A percentile compares a stretch with the other conserved stretches of the same genome.
phyloP scores from a whole-genome alignment of 1,139 yeast species.

The Kodamaea fungicola region DNA sequence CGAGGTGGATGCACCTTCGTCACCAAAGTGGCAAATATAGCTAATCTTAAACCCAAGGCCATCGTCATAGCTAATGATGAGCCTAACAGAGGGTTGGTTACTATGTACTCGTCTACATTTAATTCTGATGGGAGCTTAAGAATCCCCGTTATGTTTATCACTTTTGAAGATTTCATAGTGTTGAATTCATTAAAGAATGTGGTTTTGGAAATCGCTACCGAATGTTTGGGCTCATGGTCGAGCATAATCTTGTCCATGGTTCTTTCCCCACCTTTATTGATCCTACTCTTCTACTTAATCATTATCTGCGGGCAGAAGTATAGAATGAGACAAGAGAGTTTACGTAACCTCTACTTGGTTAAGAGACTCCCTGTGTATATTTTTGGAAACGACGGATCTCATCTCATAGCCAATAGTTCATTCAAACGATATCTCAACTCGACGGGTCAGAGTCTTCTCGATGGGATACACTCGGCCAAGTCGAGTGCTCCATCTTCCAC shows the following conservation, averaged over 20 bases:
- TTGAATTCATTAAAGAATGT: conserved; percentile 18
- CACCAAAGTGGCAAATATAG: conserved; percentile 31
- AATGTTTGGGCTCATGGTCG: conserved; percentile 40
- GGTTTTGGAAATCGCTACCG: conserved; percentile 21
- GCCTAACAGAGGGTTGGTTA: conserved; percentile 36
- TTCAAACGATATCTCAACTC: conserved; percentile 25
- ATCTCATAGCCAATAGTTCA: conserved; percentile 26
- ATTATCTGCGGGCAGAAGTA: conserved; percentile 31
- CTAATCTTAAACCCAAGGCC: conserved; percentile 26
- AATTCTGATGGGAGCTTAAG: conserved; percentile 35
- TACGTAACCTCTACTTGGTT: conserved; percentile 33
- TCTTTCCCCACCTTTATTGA: conserved; percentile 42
- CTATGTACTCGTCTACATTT: conserved; percentile 42
- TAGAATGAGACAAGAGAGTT: conserved; percentile 26
- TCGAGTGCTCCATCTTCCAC: conserved; percentile 11
- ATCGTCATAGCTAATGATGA: conserved; percentile 43
- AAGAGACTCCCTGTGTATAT: conserved; percentile 38
- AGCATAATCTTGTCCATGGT: conserved; percentile 39
- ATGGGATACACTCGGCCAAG: conserved; percentile 15
- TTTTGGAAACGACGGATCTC: conserved; percentile 35
- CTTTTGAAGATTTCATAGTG: conserved; percentile 32
- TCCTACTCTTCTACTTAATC: conserved; percentile 32
- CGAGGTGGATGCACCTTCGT: conserved; percentile 46
- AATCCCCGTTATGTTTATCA: conserved; percentile 38
- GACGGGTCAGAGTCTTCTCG: conserved; percentile 10